Evolutionary conservation across 2,329 filamentous ascomycete species (phyloP), one percentile per base, ranked within the genome.

Genomic region (Amylocarpus encephaloides): DNA sequence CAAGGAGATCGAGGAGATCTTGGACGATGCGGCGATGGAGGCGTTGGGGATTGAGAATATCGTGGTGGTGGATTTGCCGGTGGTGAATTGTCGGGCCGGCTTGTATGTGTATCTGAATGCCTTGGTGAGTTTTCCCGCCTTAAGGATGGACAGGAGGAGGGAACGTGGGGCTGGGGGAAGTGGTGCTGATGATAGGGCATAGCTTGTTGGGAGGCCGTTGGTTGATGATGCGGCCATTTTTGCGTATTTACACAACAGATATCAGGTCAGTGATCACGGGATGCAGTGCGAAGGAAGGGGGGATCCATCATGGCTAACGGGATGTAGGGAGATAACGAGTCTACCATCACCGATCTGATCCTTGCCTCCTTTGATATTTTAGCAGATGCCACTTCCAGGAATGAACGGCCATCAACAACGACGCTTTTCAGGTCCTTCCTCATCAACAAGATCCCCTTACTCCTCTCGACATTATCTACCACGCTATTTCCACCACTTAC

Each of bases 361-460:
- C 78, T 92, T 9, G 88, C 90, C 1, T 84, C 90, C 0, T 97
- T 98, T 62, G 91, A 97, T 61, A 78, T 94, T 5, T 74, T 98
- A 13, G 87, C 90, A 33, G 95, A 95, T 62, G 86, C 86, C 5
- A 86, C 92, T 55, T 88, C 93, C 59, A 80, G 86, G 34, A 78
- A 74, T 41, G 80, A 85, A 61, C 71, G 78, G 7, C 66, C 68
- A 15, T 73, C 80, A 46, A 77, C 75, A 0, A 77, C 88, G 49
- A 84, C 90, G 51, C 70, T 92, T 15, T 76, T 95, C 46, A 85
- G 89, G 33, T 94, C 91, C 0, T 98, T 93, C 64, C 74, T 98
- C 19, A 85, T 94, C 59, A 80, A 90, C 78, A 76, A 82, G 62
- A 67, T 88, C 3, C 85, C 85, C 0, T 60, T 77, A 2, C 72